Evolutionary conservation across 495 filamentous ascomycete species (phyloP).

Genomic region (Penicillium coffeae): DNA sequence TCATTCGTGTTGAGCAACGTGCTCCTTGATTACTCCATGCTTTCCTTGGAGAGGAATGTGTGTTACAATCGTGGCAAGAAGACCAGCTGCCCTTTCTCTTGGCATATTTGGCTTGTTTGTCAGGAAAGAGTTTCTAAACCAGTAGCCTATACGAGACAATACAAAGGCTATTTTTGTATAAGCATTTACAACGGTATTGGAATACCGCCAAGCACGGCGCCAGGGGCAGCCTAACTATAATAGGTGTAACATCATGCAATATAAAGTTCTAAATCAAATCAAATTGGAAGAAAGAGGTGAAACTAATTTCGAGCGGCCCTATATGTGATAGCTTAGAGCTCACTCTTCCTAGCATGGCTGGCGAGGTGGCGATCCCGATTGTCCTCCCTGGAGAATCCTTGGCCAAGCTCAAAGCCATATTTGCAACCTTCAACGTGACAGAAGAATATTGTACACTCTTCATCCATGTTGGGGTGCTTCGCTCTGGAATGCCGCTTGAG

Average conservation of each 20-base stretch:
- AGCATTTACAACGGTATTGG: slow-evolving; percentile 1
- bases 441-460: no score
- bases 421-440: no score
- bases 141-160: neutral
- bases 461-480: no score
- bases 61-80: neutral
- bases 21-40: neutral
- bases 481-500: no score
- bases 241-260: slow-evolving; percentile 1
- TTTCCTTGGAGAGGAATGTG: neutral
- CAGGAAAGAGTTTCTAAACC: neutral
- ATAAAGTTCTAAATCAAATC: neutral
- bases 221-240: slow-evolving; percentile 1
- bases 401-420: no score
- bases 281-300: slow-evolving; percentile 1
- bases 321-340: neutral
- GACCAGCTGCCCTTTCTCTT: neutral
- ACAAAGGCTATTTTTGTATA: slow-evolving; percentile 1
- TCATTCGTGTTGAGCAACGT: no score
- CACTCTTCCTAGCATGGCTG: neutral
- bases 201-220: neutral
- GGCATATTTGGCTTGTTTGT: slow-evolving; percentile 4
- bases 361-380: no score
- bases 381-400: no score
- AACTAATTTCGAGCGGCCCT: slow-evolving; percentile 4